Evolutionary conservation across 1,139 yeast genomes (phyloP).

Genomic region (Sugiyamaella sp.): DNA sequence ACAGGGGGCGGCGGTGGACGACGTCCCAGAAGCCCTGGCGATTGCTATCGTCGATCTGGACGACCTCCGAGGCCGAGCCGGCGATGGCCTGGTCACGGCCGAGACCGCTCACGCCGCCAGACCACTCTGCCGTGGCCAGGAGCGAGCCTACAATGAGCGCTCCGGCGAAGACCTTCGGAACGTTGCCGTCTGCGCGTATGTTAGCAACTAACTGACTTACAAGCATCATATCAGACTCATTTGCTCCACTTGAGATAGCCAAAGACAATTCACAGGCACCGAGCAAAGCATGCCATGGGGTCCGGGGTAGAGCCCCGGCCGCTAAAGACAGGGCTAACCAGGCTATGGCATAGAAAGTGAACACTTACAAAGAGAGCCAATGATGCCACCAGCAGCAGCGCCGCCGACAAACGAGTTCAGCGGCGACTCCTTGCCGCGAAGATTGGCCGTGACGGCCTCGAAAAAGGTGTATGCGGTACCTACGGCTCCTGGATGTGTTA

Average conservation of each 20-base stretch:
- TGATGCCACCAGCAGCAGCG: slow-evolving; percentile 51
- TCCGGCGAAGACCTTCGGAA: slow-evolving; percentile 52
- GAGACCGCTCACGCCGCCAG: slow-evolving; percentile 48
- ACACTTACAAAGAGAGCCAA: slow-evolving; percentile 44
- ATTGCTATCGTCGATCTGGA: slow-evolving; percentile 45
- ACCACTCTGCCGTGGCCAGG: slow-evolving; percentile 50
- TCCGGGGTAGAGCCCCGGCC: no score
- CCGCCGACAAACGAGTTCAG: slow-evolving; percentile 55
- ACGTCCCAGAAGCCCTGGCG: slow-evolving; percentile 83
- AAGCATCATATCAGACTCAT: not conserved
- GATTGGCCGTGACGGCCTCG: slow-evolving; percentile 47
- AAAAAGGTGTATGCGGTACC: slow-evolving; percentile 49
- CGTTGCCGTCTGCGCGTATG: slow-evolving; percentile 39
- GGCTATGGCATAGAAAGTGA: no score
- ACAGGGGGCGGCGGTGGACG: slow-evolving; percentile 77
- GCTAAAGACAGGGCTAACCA: no score
- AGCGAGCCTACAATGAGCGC: slow-evolving; percentile 46
- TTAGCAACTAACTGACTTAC: not conserved
- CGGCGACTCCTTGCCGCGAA: slow-evolving; percentile 50
- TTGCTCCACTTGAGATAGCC: no score
- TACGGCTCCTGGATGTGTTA: slow-evolving; percentile 35
- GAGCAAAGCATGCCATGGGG: no score
- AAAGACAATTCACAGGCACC: no score
- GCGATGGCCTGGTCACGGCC: slow-evolving; percentile 43
- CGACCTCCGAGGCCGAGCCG: slow-evolving; percentile 37